Percentiles rank a stretch among this genome's conserved stretches.
Conservation (phyloP, 2,329 filamentous ascomycete species). For the Apiospora marii region DNA sequence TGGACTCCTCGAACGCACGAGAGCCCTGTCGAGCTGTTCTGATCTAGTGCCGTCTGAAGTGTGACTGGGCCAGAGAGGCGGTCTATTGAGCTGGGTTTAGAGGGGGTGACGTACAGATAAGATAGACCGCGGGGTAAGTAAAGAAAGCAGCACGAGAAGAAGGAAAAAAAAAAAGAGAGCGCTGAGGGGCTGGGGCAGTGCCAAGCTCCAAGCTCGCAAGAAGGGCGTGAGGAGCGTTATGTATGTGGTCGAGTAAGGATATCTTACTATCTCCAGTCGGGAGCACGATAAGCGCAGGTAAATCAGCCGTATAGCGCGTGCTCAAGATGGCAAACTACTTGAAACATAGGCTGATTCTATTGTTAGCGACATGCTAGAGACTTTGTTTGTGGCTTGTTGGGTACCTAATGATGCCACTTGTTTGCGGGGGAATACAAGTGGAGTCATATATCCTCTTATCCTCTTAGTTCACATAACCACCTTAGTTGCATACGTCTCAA, state of each 20-base stretch:
- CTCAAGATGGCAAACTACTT: neutral
- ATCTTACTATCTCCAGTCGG: neutral
- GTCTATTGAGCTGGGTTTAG: neutral
- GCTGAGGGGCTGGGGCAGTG: neutral
- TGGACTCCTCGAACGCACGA: neutral
- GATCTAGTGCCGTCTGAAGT: constrained; percentile 14
- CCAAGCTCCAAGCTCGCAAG: constrained; percentile 13
- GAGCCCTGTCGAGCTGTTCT: neutral
- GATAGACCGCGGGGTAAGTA: constrained; percentile 24
- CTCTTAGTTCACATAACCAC: neutral
- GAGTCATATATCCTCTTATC: neutral
- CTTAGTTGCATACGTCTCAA: constrained; percentile 3
- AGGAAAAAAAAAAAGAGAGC: neutral
- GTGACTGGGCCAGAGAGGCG: neutral
- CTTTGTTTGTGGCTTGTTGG: constrained; percentile 13
- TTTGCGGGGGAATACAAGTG: neutral
- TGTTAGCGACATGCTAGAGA: constrained; percentile 6
- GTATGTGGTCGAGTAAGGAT: neutral
- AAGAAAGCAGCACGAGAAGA: neutral
- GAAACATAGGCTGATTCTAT: constrained; percentile 14
- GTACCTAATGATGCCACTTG: neutral
- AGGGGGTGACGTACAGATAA: constrained; percentile 24
- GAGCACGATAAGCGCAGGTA: neutral
- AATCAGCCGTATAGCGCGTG: neutral
- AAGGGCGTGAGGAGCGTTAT: neutral